phyloP scores from a whole-genome alignment of 306 rosid species.

The Arachis stenosperma region DNA sequence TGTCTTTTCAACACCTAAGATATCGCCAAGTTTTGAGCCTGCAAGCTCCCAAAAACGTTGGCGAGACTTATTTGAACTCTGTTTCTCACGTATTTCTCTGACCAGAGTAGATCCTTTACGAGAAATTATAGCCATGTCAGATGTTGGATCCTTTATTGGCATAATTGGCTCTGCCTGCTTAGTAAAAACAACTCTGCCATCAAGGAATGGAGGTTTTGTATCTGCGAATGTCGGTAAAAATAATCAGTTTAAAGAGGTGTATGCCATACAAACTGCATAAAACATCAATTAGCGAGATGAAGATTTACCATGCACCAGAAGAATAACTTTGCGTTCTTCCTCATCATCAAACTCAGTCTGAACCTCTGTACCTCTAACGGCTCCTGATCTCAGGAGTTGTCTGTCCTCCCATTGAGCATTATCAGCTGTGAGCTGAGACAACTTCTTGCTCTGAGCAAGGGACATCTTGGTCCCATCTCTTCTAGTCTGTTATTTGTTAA shows the following conservation, averaged over 20 bases:
- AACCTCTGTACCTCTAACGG: slow-evolving; percentile 98
- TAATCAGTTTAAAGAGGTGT: slow-evolving; percentile 29
- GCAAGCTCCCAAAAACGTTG: slow-evolving; percentile 99
- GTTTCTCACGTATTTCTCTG: slow-evolving; percentile 91
- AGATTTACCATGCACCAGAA: slow-evolving; percentile 91
- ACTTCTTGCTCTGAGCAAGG: slow-evolving; percentile 88
- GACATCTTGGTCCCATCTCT: slow-evolving; percentile 98
- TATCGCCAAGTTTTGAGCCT: slow-evolving; percentile 97
- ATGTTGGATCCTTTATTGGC: slow-evolving; percentile 97
- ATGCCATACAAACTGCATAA: slow-evolving; percentile 22
- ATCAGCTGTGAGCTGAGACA: slow-evolving; percentile 96
- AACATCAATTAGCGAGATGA: slow-evolving; percentile 21
- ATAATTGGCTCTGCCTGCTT: slow-evolving; percentile 98
- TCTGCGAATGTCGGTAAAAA: slow-evolving; percentile 58
- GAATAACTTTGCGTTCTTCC: slow-evolving; percentile 95
- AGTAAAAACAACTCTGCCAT: slow-evolving; percentile 95
- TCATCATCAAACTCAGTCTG: slow-evolving; percentile 98
- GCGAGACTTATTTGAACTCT: slow-evolving; percentile 88
- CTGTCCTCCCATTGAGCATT: slow-evolving; percentile 99
- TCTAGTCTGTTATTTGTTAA: slow-evolving; percentile 58
- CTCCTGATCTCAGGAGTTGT: slow-evolving; percentile 94
- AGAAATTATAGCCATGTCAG: slow-evolving; percentile 98
- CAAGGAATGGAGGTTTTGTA: slow-evolving; percentile 97
- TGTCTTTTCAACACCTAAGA: slow-evolving; percentile 90
- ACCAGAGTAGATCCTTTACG: slow-evolving; percentile 93